phyloP scores from a whole-genome alignment of 2,329 filamentous ascomycete species.

The Neoscytalidium dimidiatum region DNA sequence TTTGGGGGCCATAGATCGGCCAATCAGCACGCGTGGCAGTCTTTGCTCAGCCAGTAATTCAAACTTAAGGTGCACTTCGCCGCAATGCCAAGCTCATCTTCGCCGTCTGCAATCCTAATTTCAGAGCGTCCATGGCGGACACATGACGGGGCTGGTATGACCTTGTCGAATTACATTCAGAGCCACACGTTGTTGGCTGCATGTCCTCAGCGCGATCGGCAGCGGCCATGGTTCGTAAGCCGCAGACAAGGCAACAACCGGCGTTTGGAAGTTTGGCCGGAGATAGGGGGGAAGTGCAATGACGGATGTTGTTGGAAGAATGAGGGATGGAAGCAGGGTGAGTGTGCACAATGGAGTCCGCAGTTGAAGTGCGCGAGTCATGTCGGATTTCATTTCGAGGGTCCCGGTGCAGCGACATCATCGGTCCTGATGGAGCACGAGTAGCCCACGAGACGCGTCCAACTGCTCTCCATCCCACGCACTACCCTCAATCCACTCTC shows the following conservation, averaged over 20 bases:
- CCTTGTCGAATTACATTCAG: background rate
- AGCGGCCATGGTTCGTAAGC: no score
- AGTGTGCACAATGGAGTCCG: background rate
- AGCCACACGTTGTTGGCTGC: background rate
- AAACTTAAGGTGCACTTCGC: background rate
- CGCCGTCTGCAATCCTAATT: background rate
- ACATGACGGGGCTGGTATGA: background rate
- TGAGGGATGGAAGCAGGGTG: background rate
- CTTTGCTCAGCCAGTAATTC: background rate
- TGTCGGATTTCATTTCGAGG: background rate
- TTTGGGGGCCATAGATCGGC: background rate
- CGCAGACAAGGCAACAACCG: background rate
- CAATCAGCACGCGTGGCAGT: background rate
- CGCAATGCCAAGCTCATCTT: background rate
- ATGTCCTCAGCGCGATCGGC: background rate
- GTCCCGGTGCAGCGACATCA: slow-evolving; percentile 1
- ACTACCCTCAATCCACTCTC: background rate
- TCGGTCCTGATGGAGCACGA: background rate
- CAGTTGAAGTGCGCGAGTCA: background rate
- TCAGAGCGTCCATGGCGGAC: background rate
- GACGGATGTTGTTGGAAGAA: background rate
- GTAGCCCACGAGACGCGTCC: background rate
- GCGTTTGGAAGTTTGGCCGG: no score
- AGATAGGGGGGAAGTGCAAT: no score
- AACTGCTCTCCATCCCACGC: background rate